phyloP scores from a whole-genome alignment of 2,329 filamentous ascomycete genomes.

The Colletotrichum euphorbiae region DNA sequence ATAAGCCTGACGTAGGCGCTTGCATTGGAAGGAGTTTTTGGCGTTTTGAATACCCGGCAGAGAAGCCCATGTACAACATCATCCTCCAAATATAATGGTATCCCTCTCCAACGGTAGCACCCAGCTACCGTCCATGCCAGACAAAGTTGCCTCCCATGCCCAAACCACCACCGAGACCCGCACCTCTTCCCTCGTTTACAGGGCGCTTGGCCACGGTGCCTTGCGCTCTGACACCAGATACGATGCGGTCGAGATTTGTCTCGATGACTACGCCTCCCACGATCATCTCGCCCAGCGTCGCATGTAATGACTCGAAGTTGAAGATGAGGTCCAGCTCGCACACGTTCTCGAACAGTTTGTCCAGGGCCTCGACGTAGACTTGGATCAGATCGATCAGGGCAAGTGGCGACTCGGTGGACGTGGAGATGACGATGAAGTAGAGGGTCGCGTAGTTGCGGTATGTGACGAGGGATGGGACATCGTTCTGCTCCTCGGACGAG shows the following conservation, averaged over 20 bases:
- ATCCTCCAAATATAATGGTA: constrained; percentile 41
- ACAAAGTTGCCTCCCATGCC: constrained; percentile 70
- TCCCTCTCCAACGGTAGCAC: constrained; percentile 15
- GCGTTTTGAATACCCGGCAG: constrained; percentile 39
- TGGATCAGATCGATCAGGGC: constrained; percentile 97
- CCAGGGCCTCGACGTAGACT: constrained; percentile 95
- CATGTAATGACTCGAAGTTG: constrained; percentile 97
- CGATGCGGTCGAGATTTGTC: constrained; percentile 88
- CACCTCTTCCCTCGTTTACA: constrained; percentile 73
- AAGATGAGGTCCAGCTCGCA: constrained; percentile 99
- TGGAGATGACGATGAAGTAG: constrained; percentile 98
- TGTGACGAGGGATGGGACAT: constrained; percentile 93
- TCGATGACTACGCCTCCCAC: constrained; percentile 95
- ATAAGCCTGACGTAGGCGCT: constrained; percentile 13
- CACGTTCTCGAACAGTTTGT: constrained; percentile 96
- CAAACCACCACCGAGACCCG: constrained; percentile 61
- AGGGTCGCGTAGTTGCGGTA: constrained; percentile 98
- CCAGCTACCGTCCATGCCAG: constrained; percentile 57
- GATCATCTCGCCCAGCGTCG: constrained; percentile 91
- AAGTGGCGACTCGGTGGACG: constrained; percentile 93
- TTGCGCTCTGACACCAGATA: constrained; percentile 83
- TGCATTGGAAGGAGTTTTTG: constrained; percentile 37
- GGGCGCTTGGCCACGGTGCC: constrained; percentile 83
- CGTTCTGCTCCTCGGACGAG: constrained; percentile 79
- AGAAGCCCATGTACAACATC: constrained; percentile 43